Conservation (phyloP, 2,329 filamentous ascomycete genomes). For the Capronia coronata region DNA sequence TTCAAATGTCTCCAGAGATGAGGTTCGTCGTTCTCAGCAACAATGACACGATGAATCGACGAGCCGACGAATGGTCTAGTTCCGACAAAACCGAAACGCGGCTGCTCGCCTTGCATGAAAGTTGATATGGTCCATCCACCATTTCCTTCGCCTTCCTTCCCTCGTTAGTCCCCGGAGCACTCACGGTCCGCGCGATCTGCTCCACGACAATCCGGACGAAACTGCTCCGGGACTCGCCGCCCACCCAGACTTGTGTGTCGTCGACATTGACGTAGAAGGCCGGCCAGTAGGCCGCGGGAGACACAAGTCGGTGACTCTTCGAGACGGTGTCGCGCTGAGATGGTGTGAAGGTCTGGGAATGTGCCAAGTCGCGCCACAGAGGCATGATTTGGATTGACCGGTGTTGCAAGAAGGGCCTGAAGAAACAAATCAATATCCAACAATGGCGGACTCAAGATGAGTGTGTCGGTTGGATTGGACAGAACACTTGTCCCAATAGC, state of each 20-base stretch:
- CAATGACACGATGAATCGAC: too few relatives aligned
- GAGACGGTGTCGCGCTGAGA: conserved; percentile 18
- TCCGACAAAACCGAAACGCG: too few relatives aligned
- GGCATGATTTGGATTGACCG: conserved; percentile 13
- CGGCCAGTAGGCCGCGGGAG: conserved; percentile 28
- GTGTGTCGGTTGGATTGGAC: too few relatives aligned
- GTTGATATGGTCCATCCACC: conserved; percentile 20
- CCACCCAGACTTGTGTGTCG: conserved; percentile 7
- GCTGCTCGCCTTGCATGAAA: too few relatives aligned
- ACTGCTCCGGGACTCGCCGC: conserved; percentile 15
- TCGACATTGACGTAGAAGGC: conserved; percentile 31
- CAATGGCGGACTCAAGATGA: too few relatives aligned
- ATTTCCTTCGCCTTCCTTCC: conserved; percentile 6
- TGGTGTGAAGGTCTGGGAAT: conserved; percentile 9
- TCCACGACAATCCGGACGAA: conserved; percentile 24
- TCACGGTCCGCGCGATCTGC: conserved; percentile 21
- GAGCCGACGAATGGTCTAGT: too few relatives aligned
- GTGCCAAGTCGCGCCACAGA: conserved; percentile 21
- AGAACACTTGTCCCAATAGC: too few relatives aligned
- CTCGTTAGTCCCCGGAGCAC: conserved; percentile 10
- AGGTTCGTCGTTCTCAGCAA: too few relatives aligned
- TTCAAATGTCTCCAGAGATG: conserved; percentile 6
- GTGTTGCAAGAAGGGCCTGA: too few relatives aligned
- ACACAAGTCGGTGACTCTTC: conserved; percentile 30
- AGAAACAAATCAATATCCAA: too few relatives aligned